Percentiles rank a stretch among this genome's conserved stretches.
phyloP scores from a whole-genome alignment of 768 basidiomycete genomes.

The Panaeolus papilionaceus region DNA sequence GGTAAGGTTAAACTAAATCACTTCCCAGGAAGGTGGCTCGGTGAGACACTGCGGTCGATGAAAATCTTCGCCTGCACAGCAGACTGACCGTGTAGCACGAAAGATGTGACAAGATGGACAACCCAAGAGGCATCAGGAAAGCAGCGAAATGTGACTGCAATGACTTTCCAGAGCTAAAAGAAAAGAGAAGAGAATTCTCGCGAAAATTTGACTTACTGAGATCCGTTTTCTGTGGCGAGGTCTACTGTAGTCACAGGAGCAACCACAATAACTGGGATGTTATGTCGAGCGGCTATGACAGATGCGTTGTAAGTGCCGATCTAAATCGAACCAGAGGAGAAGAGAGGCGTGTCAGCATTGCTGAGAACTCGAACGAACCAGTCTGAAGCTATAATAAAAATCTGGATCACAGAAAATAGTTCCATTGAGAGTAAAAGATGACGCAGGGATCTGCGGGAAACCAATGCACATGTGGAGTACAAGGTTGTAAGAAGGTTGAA shows the following conservation, averaged over 20 bases:
- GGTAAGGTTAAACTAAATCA: slow-evolving; percentile 9
- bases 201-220: slow-evolving; percentile 26
- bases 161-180: background rate
- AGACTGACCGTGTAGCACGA: background rate
- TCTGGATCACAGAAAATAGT: background rate
- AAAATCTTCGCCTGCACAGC: slow-evolving; percentile 10
- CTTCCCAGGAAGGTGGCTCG: slow-evolving; percentile 10
- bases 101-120: background rate
- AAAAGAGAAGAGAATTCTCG: background rate
- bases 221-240: slow-evolving; percentile 74
- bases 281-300: slow-evolving; percentile 85
- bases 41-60: slow-evolving; percentile 1
- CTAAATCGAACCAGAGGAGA: slow-evolving; percentile 29
- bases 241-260: slow-evolving; percentile 95
- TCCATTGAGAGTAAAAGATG: background rate
- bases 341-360: slow-evolving; percentile 3
- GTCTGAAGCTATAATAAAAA: background rate
- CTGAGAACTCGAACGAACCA: background rate
- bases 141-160: background rate
- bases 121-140: background rate
- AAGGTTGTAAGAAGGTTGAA: slow-evolving; percentile 7
- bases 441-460: slow-evolving; percentile 29
- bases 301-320: slow-evolving; percentile 98
- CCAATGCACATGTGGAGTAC: slow-evolving; percentile 8
- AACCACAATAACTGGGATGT: slow-evolving; percentile 91